Percentiles rank a stretch among this genome's conserved stretches.
These are phyloP conservation scores for Synchytrium microbalum DNA, from an alignment of 371 early-diverging fungal genomes.

Conservation along the genomic window DNA sequence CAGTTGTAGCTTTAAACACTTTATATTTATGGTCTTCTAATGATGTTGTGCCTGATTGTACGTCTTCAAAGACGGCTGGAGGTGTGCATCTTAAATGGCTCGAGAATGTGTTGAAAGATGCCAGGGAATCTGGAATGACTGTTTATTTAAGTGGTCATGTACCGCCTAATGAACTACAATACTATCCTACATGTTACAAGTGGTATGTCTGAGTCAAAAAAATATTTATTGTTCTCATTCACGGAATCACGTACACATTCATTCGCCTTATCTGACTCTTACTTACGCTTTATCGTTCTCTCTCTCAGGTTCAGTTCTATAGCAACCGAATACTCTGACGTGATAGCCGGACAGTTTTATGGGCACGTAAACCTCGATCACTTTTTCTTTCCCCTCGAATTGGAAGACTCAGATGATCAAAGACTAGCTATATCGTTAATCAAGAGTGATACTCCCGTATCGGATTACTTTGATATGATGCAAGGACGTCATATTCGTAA, in stretches of 20 bases:
- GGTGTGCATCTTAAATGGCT: constrained; percentile 17
- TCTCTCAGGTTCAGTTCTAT: constrained; percentile 15
- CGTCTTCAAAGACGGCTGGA: constrained; percentile 9
- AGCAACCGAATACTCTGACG: constrained; percentile 14
- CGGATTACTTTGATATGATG: not conserved
- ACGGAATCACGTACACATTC: too few species aligned
- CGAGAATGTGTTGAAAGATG: constrained; percentile 12
- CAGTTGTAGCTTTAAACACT: constrained; percentile 21
- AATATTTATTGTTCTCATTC: too few species aligned
- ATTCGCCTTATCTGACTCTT: too few species aligned
- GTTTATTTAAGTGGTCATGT: constrained; percentile 24
- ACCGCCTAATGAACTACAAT: constrained; percentile 24
- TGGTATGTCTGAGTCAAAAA: too few species aligned
- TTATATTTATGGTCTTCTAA: constrained; percentile 23
- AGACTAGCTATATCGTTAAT: not conserved
- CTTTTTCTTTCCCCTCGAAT: constrained; percentile 17
- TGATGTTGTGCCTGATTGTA: constrained; percentile 18
- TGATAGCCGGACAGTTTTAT: constrained; percentile 20
- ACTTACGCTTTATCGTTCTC: too few species aligned
- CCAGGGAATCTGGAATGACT: constrained; percentile 5
- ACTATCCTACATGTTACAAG: constrained; percentile 8
- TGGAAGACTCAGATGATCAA: not conserved
- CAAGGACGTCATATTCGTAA: too few species aligned
- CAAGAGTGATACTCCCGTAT: not conserved
- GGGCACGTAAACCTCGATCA: constrained; percentile 29